Evolutionary conservation across 441 rosid species (phyloP), one percentile per base, ranked within the genome.

Genomic region (Pelargonium exstipulatum): DNA sequence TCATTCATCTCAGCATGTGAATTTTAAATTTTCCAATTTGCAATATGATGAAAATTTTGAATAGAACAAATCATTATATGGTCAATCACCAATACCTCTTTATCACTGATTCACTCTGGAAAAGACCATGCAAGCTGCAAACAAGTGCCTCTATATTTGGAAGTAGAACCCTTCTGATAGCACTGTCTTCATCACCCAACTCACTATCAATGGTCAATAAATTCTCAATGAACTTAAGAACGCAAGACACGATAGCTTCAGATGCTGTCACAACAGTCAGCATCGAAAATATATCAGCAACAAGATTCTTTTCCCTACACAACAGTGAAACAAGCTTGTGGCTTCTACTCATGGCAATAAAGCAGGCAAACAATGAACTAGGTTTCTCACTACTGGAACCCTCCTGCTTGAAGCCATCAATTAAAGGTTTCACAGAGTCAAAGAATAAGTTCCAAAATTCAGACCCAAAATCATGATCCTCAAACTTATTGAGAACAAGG

Each of bases 301-400:
- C 83, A 69, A 95, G 91, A 76, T 81, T 82, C 71, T 71, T 78
- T 81, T 86, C 92, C 83, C 96, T 83, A 72, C 71, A 76, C 73
- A 95, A 75, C 66, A 85, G 80, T 14, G 86, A 69, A 17, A 88
- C 85, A 3, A 90, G 92, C 65, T 78, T 77, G 76, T 66, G 82
- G 83, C 89, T 88, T 78, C 80, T 83, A 79, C 98, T 95, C 97
- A 95, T 95, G 16, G 97, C 88, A 84, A 90, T 71, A 83, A 95
- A 91, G 84, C 92, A 89, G 57, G 90, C 90, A 74, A 95, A 90
- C 73, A 95, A 78, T 17, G 98, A 86, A 75, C 98, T 95, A 46
- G 97, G 93, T 81, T 86, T 95, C 86, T 87, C 91, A 66, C 99
- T 95, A 76, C 97, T 95, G 71, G 98, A 85, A 73, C 98, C 94